Evolutionary conservation across 805 yeast species (phyloP), one percentile per base, ranked within the genome.

Genomic region (Lipomyces yamadae): DNA sequence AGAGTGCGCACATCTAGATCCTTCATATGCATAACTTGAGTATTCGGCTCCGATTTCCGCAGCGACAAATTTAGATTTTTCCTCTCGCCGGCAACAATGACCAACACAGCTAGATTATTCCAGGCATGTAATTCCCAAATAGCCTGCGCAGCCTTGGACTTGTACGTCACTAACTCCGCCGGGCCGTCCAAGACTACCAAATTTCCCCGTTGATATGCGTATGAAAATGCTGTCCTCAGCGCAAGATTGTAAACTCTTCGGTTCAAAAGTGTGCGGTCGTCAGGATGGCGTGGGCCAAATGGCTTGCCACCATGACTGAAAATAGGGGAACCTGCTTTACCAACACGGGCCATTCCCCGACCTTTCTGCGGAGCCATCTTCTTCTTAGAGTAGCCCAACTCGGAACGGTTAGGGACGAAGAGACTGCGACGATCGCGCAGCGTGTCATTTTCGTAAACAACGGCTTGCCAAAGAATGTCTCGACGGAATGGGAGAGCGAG

Each of bases 281-380:
- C 92, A 59, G 97, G 97, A 2, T 97, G 97, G 63, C 85, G 86
- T 76, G 95, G 88, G 15, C 95, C 97, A 74, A 89, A 86, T 0
- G 98, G 98, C 73, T 88, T 83, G 62, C 94, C 92, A 77, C 97
- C 97, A 75, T 90, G 91, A 74, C 86, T 87, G 80, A 97, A 88
- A 56, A 88, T 89, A 60, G 99, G 99, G 32, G 97, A 91, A 75
- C 93, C 94, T 66, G 90, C 92, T 79, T 93, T 98, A 81, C 99
- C 99, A 63, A 86, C 89, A 83, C 99, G 88, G 62, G 99, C 99
- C 69, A 85, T 84, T 80, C 99, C 99, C 15, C 91, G 81, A 67
- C 98, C 98, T 79, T 95, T 95, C 80, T 95, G 99, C 37, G 92
- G 91, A 50, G 86, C 82, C 72, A 95, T 81, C 77, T 95, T 95